A percentile compares a stretch with the other conserved stretches of the same genome.
phyloP scores from a whole-genome alignment of 768 basidiomycete species.

The Pleurotus eryngii region DNA sequence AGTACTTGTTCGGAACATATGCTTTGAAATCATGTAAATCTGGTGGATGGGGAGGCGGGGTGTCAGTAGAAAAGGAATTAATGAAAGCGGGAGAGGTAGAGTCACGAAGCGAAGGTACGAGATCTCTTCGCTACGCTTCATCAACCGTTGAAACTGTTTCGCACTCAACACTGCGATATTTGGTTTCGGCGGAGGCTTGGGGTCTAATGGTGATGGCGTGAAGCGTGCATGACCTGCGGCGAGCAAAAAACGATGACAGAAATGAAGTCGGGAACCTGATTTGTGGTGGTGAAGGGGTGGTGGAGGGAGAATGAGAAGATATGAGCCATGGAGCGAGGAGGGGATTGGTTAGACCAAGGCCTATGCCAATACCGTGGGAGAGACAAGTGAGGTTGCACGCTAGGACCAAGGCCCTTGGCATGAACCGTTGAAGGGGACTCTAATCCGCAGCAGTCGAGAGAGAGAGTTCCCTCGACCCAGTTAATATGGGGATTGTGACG shows the following conservation, averaged over 20 bases:
- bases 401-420: no score
- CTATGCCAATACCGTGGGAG: constrained; percentile 13
- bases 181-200: neutral
- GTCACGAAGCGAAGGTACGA: neutral
- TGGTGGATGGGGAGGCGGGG: no score
- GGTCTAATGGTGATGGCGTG: no score
- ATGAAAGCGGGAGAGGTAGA: neutral
- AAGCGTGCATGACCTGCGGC: neutral
- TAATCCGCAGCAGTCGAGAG: constrained; percentile 15
- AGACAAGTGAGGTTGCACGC: constrained; percentile 1
- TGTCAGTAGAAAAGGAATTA: no score
- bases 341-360: constrained; percentile 16
- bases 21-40: neutral
- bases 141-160: neutral
- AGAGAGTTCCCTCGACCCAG: no score
- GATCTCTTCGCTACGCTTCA: neutral
- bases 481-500: no score
- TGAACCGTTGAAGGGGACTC: neutral
- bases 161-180: neutral
- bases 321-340: neutral
- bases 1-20: neutral
- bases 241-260: neutral
- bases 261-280: neutral
- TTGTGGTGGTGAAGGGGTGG: neutral
- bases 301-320: neutral